Evolutionary conservation across 345 rosid species (phyloP).

Genomic region (Eucalyptus marginata): DNA sequence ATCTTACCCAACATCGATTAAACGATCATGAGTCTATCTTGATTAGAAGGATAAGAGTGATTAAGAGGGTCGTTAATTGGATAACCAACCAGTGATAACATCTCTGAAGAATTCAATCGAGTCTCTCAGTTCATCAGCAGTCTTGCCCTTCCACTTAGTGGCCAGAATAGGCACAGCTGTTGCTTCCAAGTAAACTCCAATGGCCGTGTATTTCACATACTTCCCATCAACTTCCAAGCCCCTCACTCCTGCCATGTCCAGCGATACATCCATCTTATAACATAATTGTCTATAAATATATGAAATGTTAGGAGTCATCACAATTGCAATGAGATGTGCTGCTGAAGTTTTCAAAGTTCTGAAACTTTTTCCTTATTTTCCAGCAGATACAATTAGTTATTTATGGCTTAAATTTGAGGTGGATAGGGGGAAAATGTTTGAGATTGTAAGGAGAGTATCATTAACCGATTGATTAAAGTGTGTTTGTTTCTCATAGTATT

Average conservation of each 20-base stretch:
- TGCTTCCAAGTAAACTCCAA: conserved; percentile 60
- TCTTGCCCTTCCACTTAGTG: conserved; percentile 61
- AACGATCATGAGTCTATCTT: too few species aligned
- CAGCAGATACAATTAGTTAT: too few species aligned
- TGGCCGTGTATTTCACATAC: conserved; percentile 52
- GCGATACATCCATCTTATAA: too few species aligned
- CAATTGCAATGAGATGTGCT: too few species aligned
- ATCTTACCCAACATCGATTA: too few species aligned
- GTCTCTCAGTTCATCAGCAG: conserved; percentile 25
- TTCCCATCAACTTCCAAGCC: conserved; percentile 58
- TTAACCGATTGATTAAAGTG: neutral
- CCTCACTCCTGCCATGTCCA: conserved; percentile 30
- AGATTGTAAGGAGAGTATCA: neutral
- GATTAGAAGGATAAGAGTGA: too few species aligned
- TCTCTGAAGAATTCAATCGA: conserved; percentile 66
- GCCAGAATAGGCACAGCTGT: conserved; percentile 33
- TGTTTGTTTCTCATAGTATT: neutral
- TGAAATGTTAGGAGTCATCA: too few species aligned
- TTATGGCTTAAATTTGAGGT: neutral
- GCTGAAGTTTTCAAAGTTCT: neutral
- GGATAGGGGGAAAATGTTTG: neutral
- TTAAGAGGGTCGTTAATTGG: neutral
- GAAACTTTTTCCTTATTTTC: too few species aligned
- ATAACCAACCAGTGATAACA: conserved; percentile 46
- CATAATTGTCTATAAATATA: too few species aligned